These are phyloP conservation scores for Coemansia sp. DNA, from an alignment of 192 early-diverging fungal genomes.

Conservation along the genomic window DNA sequence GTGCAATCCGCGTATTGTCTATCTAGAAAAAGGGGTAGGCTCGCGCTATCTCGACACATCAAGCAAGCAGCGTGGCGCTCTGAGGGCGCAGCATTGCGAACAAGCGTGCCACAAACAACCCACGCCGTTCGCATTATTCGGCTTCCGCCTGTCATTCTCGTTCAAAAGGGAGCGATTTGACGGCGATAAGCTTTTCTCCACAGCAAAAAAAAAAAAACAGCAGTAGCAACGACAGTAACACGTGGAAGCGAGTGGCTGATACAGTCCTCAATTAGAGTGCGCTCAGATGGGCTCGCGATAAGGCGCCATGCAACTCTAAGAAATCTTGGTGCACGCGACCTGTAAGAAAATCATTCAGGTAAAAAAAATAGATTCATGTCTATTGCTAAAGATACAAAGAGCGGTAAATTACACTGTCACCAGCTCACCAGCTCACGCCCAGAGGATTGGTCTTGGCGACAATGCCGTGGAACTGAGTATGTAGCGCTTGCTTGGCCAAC, in stretches of 20 bases:
- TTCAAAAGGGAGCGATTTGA: background rate
- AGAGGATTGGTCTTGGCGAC: conserved; percentile 72
- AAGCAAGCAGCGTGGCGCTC: background rate
- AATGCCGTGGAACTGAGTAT: conserved; percentile 87
- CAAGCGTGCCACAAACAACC: background rate
- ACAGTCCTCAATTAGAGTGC: background rate
- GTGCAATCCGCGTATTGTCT: background rate
- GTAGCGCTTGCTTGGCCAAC: conserved; percentile 63
- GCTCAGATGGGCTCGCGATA: conserved; percentile 5
- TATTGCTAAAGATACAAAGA: background rate
- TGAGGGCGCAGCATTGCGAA: background rate
- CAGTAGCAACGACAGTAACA: background rate
- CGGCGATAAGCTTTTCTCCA: conserved; percentile 2
- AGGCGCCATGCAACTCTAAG: background rate
- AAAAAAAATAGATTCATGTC: background rate
- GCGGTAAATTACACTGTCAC: conserved; percentile 39
- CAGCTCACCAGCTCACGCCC: conserved; percentile 89
- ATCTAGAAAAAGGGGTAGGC: background rate
- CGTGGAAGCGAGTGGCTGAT: background rate
- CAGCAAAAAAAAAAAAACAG: background rate
- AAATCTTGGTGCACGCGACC: background rate
- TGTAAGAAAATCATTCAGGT: background rate
- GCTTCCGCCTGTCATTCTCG: background rate
- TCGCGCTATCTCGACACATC: background rate
- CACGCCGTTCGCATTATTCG: background rate